Base-by-base conservation (phyloP, 75 land plant genomes). In the Isoetes taiwanensis region DNA sequence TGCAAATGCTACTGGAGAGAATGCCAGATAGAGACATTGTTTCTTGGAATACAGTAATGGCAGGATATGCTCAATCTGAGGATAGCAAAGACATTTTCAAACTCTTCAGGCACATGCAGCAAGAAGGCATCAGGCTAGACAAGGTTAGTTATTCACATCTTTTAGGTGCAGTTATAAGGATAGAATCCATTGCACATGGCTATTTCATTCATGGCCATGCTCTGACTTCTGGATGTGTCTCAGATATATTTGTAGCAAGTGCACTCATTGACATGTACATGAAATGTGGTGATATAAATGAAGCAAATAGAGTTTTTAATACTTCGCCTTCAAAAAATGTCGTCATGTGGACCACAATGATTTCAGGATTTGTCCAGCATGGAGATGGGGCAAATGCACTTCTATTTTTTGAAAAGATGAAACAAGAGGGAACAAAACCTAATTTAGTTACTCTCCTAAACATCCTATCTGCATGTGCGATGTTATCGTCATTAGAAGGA, bases 211-310 rank as follows among this genome's bases (percentile, higher is more conserved):
- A 66, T 48, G 39, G 64, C 11, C 23, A 41, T 28, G 25, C 30
- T 26, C 27, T 10, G 10, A 66, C 37, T 27, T 29, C 26, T 17
- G 52, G 50, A 10, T 57, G 43, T 1, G 17, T 32, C 27, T 24
- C 34, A 11, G 37, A 17, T 16, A 0, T 28, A 0, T 8, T 56
- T 0, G n/a, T 65, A 0, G 68, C 26, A 43, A 65, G 57, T 27
- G 37, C 52, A 32, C 60, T 57, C 0, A 37, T 68, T 16, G 32
- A 60, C 34, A 68, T 54, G 71, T 68, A 68, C 32, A 42, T 27
- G 20, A 48, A 69, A 28, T 31, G 63, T 31, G 41, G 41, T 1
- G 14, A 54, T 20, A n/a, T 61, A 8, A 8, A 1, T 16, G 31
- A 30, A 26, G 64, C 64, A 2, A 9, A 34, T 32, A 19, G 33